These are phyloP conservation scores for Lichenothelia convexa DNA, from an alignment of 495 filamentous ascomycete genomes.

Conservation along the genomic window DNA sequence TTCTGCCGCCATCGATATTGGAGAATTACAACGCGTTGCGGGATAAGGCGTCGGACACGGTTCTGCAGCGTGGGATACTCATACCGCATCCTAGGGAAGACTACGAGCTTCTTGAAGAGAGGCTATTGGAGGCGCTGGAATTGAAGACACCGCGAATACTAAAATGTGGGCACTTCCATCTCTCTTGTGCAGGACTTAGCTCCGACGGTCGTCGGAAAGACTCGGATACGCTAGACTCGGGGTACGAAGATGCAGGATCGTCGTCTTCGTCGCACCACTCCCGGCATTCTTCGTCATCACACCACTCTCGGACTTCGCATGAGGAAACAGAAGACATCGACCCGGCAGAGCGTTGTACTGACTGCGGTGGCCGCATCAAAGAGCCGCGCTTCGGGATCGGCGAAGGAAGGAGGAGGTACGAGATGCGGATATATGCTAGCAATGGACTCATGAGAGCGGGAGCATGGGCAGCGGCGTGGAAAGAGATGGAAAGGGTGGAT, in stretches of 20 bases:
- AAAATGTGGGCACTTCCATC: constrained; percentile 57
- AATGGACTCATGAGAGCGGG: constrained; percentile 86
- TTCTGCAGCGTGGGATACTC: constrained; percentile 68
- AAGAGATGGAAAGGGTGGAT: constrained; percentile 93
- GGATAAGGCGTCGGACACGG: constrained; percentile 57
- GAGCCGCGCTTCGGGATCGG: constrained; percentile 9
- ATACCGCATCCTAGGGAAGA: constrained; percentile 79
- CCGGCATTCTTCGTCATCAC: too few relatives aligned
- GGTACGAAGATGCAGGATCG: constrained; percentile 8
- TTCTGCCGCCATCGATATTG: constrained; percentile 39
- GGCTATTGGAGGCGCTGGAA: constrained; percentile 74
- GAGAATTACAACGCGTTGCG: constrained; percentile 58
- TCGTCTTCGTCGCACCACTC: too few relatives aligned
- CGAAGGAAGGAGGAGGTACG: constrained; percentile 39
- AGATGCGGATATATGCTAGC: constrained; percentile 76
- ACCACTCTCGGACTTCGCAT: too few relatives aligned
- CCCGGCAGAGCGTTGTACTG: constrained; percentile 10
- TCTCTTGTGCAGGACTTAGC: constrained; percentile 5
- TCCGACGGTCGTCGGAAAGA: constrained; percentile 9
- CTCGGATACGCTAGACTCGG: constrained; percentile 12
- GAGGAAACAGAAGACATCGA: constrained; percentile 11
- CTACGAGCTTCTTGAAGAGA: constrained; percentile 81
- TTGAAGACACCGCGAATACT: constrained; percentile 52
- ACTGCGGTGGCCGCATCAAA: constrained; percentile 15
- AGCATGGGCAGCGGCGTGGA: constrained; percentile 88